Base-by-base conservation (phyloP, 2,329 filamentous ascomycete species). In the Colletotrichum neosansevieriae region DNA sequence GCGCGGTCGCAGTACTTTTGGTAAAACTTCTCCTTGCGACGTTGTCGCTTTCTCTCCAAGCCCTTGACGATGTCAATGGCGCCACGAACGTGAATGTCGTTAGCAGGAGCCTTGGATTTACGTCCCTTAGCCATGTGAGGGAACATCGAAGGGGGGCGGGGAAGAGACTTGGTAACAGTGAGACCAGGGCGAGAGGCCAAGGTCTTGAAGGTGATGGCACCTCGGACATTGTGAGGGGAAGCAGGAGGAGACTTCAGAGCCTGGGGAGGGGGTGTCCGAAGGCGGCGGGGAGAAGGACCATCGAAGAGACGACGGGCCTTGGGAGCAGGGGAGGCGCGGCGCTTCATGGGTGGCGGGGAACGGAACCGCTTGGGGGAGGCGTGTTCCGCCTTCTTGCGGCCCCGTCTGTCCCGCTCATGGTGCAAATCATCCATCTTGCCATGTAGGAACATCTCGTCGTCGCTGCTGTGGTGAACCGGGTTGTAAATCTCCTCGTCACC, bases 41-140 rank as follows among this genome's bases (percentile, higher is more conserved):
- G 91, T 82, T 96, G 93, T 29, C 94, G 91, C 83, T 97, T 98
- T 80, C 93, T 91, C 82, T 99, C 96, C 1, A 99, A 87, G 9
- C 96, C 96, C 79, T 97, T 97, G 80, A 98, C 93, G 70, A 98
- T 99, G 79, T 98, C 96, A 73, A 99, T 97, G 40, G 96, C 94
- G n/a, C 94, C 94, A 71, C 96, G 92, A 10, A 93, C 88, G 71
- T 96, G 94, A 47, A 89, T 82, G 58, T 91, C 86, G 56, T 76
- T 75, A 15, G 72, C 67, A 58, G 75, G 58, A 12, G 73, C 56
- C 63, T 79, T 79, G 58, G 79, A 62, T 71, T 77, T 71, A 59
- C 83, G 79, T 71, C 76, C 74, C 70, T 85, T 79, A 74, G 84
- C 80, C 73, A 83, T 77, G 51, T 85, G 83, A 40, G 84, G 88